Evolutionary conservation across 2,329 filamentous ascomycete species (phyloP).

Genomic region (Trichoderma simmonsii): DNA sequence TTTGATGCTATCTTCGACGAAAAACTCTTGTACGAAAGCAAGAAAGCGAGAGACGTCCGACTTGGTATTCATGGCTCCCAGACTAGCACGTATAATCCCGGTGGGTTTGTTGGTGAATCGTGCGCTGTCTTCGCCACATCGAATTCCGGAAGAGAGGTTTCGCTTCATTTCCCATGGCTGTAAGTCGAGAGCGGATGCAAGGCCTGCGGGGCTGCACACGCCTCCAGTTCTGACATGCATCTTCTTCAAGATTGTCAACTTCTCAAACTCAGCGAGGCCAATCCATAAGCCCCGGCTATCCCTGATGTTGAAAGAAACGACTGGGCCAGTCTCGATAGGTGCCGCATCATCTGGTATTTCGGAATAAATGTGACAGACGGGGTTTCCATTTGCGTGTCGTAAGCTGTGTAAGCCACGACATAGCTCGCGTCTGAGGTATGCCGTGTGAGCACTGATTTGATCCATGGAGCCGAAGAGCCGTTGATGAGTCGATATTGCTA

Average conservation of each 20-base stretch:
- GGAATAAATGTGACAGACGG: constrained; percentile 66
- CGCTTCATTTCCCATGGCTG: constrained; percentile 76
- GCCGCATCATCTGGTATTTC: constrained; percentile 22
- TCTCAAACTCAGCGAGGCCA: constrained; percentile 82
- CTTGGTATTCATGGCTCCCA: constrained; percentile 85
- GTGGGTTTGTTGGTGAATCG: constrained; percentile 82
- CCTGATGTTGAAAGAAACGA: constrained; percentile 78
- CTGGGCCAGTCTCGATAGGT: constrained; percentile 60
- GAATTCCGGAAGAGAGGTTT: constrained; percentile 81
- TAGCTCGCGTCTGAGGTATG: constrained; percentile 59
- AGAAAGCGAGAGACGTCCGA: constrained; percentile 71
- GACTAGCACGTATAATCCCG: constrained; percentile 77
- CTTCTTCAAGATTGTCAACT: constrained; percentile 71
- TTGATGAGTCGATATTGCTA: constrained; percentile 67
- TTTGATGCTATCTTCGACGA: constrained; percentile 30
- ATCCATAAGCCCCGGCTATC: constrained; percentile 70
- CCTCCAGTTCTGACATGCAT: constrained; percentile 87
- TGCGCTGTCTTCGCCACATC: constrained; percentile 81
- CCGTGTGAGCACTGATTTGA: constrained; percentile 67
- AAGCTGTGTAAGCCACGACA: constrained; percentile 56
- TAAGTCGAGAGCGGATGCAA: constrained; percentile 69
- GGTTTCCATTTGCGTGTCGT: constrained; percentile 64
- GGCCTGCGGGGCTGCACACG: constrained; percentile 86
- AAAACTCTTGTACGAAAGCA: constrained; percentile 69
- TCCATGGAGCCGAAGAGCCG: constrained; percentile 70